Base-by-base conservation (phyloP, 2,329 filamentous ascomycete species). In the Lecanicillium sp. region DNA sequence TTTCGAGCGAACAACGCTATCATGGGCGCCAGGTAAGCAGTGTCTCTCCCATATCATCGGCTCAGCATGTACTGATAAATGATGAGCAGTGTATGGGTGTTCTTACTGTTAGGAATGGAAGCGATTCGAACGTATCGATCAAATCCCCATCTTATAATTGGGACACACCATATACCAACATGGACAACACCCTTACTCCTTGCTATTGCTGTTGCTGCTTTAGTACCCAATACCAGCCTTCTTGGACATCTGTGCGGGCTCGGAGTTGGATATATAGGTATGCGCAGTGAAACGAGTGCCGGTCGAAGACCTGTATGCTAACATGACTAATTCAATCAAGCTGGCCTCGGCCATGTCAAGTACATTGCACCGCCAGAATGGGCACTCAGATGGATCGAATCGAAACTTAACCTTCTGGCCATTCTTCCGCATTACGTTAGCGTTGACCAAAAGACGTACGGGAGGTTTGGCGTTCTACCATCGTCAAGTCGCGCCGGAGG, bases 401-500 rank as follows among this genome's bases (percentile, higher is more conserved):
- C 76, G 14, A 94, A 90, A 57, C 65, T 96, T 43, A 92, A 94
- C 54, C 70, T 96, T 9, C 70, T 95, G 16, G 85, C 80, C 15
- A 73, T 87, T 43, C 64, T 96, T 18, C 90, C 90, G 32, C 86
- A 94, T 62, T 96, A 95, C 53, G 83, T 96, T 34, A 94, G 85
- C 41, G 81, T 95, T 13, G 90, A 96, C 54, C 89, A 95, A 62
- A 95, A 95, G 71, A 95, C 86, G 5, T 95, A 90, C 53, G 90
- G 90, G 7, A 75, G 90, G 38, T 95, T 94, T 52, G 90, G 90
- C 2, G 84, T 95, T 12, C 66, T 96, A 41, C 90, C 89, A 3
- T 72, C 78, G 2, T 68, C 52, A 29, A 56, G 60, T 39, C 55
- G 61, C 14, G 51, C 59, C 27, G 53, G 55, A 33, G 55, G 63